These are phyloP conservation scores for Alternaria viburni DNA, from an alignment of 2,329 filamentous ascomycete genomes.

Conservation along the genomic window DNA sequence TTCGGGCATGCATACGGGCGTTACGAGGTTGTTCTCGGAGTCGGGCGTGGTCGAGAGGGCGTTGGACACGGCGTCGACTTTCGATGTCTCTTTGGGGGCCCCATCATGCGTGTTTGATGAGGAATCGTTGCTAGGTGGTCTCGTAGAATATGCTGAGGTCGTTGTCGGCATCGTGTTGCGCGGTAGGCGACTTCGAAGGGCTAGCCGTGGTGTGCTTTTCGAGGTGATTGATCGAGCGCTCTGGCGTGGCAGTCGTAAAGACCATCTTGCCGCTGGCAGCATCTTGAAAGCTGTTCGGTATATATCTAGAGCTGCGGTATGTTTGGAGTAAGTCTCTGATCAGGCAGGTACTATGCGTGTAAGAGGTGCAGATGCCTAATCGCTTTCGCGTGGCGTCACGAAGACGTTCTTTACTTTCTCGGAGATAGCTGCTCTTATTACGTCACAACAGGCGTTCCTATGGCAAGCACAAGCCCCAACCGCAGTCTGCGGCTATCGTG, in stretches of 20 bases:
- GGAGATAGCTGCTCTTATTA: conserved; percentile 9
- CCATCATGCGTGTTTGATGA: conserved; percentile 14
- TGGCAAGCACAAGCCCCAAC: background rate
- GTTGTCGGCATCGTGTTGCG: conserved; percentile 19
- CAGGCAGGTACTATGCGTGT: background rate
- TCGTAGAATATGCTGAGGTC: conserved; percentile 17
- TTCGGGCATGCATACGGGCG: conserved; percentile 67
- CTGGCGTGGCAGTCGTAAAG: conserved; percentile 34
- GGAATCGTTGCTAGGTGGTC: conserved; percentile 9
- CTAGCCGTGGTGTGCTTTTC: conserved; percentile 25
- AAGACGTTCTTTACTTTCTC: conserved; percentile 1
- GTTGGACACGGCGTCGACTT: conserved; percentile 52
- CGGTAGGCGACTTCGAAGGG: conserved; percentile 32
- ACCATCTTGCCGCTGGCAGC: conserved; percentile 36
- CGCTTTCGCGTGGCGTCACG: conserved; percentile 5
- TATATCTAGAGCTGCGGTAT: background rate
- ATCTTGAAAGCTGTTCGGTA: conserved; percentile 18
- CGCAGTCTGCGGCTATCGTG: background rate
- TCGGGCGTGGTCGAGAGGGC: conserved; percentile 52
- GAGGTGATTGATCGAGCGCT: conserved; percentile 30
- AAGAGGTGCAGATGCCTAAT: background rate
- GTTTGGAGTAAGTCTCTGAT: background rate
- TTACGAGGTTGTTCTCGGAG: conserved; percentile 59
- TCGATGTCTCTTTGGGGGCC: conserved; percentile 27
- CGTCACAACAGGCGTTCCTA: conserved; percentile 4